Percentiles rank a stretch among this genome's conserved stretches.
phyloP scores from a whole-genome alignment of 768 basidiomycete genomes.

The Tricholoma saponaceum region DNA sequence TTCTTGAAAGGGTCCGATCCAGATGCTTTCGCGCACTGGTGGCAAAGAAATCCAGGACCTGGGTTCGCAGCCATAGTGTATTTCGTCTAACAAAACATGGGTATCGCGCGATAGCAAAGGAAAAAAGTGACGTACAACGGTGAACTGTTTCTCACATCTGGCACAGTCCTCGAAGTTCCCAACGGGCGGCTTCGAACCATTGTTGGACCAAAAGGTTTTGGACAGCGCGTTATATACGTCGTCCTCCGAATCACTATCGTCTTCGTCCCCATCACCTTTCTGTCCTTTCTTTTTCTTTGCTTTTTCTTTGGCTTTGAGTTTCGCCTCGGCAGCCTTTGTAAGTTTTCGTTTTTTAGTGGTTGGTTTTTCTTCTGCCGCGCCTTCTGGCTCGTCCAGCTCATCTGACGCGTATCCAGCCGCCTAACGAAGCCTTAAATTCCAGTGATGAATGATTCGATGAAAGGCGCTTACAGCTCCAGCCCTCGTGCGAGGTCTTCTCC shows the following conservation, averaged over 20 bases:
- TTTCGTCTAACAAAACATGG: conserved; percentile 54
- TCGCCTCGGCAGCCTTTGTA: conserved; percentile 42
- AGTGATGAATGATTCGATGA: not conserved
- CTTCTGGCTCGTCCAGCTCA: conserved; percentile 61
- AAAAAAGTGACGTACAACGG: conserved; percentile 58
- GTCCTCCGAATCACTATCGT: conserved; percentile 47
- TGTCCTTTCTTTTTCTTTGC: conserved; percentile 44
- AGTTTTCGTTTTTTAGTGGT: conserved; percentile 54
- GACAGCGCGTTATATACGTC: conserved; percentile 67
- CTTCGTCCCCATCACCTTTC: conserved; percentile 30
- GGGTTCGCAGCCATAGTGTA: conserved; percentile 77
- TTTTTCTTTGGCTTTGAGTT: conserved; percentile 36
- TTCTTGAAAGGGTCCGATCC: conserved; percentile 89
- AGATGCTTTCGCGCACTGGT: conserved; percentile 73
- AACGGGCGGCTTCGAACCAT: conserved; percentile 53
- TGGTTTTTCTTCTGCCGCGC: conserved; percentile 22
- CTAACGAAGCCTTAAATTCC: conserved; percentile 1
- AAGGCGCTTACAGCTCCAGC: conserved; percentile 5
- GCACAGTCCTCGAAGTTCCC: conserved; percentile 83
- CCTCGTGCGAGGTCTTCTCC: conserved; percentile 6
- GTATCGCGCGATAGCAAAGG: not conserved
- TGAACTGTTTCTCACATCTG: conserved; percentile 79
- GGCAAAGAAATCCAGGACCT: conserved; percentile 78
- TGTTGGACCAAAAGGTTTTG: conserved; percentile 37
- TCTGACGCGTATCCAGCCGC: conserved; percentile 63